Evolutionary conservation across 495 filamentous ascomycete species (phyloP), one percentile per base, ranked within the genome.

Genomic region (Jackrogersella minutella): DNA sequence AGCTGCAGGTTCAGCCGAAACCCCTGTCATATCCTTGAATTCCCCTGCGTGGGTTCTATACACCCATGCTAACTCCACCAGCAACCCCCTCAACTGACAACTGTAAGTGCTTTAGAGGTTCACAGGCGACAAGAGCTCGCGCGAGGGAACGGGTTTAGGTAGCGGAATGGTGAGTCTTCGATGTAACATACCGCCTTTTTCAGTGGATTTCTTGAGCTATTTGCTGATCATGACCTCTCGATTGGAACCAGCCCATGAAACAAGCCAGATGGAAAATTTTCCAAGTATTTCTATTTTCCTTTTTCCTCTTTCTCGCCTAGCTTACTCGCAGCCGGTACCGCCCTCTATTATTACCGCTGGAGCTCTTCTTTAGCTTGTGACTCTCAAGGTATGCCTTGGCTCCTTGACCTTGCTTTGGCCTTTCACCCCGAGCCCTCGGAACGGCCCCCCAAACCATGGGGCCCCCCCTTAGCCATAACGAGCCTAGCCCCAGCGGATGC

Each of bases 1-100:
- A 49, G 56, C 66, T 69, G 60, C 66, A 69, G 66, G 60, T 69
- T 64, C 60, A 69, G 51, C 66, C 66, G 60, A 60, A 46, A 61
- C 39, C 61, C 60, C 66, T 69, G 66, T 64, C 66, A 64, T 49
- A 64, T 52, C 61, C 61, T 56, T 69, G 60, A 69, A 64, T 47
- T 62, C 61, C 60, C 56, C 66, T 69, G 66, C 66, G 60, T 64
- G 50, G 56, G 43, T 54, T 69, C 44, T 64, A 54, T 64, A 61
- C 28, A 60, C 52, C 66, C 66, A 44, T 60, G 55, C 39, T 30
- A 56, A 24, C 66, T 62, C 66, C 66, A 64, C 66, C 49, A 14
- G 17, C 24, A 52, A 69, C 61, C 60, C 66, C 56, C 66, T 69
- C 61, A 58, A 69, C 66, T 64, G 66, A 64, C 66, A 69, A 61